phyloP scores from a whole-genome alignment of 495 filamentous ascomycete species.

The Aspergillus heteromorphus region DNA sequence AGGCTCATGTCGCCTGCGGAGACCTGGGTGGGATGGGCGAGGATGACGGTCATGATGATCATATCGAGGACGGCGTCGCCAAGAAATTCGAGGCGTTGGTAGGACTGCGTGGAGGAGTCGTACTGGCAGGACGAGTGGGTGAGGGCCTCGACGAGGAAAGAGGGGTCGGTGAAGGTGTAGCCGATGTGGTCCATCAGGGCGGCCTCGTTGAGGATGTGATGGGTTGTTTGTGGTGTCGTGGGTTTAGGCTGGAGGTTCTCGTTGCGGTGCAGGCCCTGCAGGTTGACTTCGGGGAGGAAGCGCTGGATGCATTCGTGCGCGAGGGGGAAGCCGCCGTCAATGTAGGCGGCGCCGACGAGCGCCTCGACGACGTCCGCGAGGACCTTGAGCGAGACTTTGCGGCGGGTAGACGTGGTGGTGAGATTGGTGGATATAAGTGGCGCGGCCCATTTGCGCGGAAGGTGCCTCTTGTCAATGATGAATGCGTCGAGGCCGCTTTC shows the following conservation, averaged over 20 bases:
- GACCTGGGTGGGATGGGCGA: conserved; percentile 39
- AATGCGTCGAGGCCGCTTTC: conserved; percentile 62
- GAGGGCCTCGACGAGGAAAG: conserved; percentile 74
- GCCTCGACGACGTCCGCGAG: conserved; percentile 89
- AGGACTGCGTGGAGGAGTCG: conserved; percentile 52
- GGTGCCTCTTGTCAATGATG: conserved; percentile 67
- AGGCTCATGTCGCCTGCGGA: conserved; percentile 65
- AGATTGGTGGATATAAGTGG: conserved; percentile 49
- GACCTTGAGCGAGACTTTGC: conserved; percentile 65
- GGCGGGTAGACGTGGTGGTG: conserved; percentile 11
- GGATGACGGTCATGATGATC: conserved; percentile 57
- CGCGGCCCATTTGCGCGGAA: conserved; percentile 65
- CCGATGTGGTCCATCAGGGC: conserved; percentile 21
- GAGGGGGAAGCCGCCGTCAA: conserved; percentile 59
- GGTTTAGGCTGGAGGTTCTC: too few species aligned
- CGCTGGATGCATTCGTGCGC: conserved; percentile 59
- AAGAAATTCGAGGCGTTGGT: conserved; percentile 86
- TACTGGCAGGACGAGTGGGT: conserved; percentile 71
- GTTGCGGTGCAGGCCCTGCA: conserved; percentile 15
- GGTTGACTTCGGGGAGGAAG: conserved; percentile 57
- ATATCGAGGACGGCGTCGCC: conserved; percentile 85
- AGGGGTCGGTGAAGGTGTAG: conserved; percentile 65
- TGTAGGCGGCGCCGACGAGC: conserved; percentile 71
- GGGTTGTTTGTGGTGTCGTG: neutral
- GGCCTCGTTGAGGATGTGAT: conserved; percentile 7